Base-by-base conservation (phyloP, 768 basidiomycete genomes). In the Rhodotorula toruloides region DNA sequence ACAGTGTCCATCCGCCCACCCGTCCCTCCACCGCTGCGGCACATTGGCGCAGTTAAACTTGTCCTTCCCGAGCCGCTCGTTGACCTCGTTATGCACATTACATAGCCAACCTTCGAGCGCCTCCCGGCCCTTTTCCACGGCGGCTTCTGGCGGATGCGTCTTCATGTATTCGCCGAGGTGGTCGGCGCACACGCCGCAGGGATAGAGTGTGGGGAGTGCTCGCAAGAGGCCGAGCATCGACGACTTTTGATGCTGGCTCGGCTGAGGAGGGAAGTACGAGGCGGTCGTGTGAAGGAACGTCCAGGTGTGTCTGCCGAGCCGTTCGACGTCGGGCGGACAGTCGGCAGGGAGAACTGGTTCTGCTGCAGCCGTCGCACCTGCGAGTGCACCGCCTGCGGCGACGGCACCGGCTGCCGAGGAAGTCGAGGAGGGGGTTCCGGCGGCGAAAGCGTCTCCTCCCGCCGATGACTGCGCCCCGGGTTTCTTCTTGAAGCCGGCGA, bases 241-340 rank as follows among this genome's bases (percentile, higher is more conserved):
- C 36, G 84, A 82, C 63, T 88, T 86, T 73, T 94, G 90, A 11
- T 80, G 79, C 2, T 85, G 81, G 0, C 86, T 84, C 1, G 94
- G 90, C 22, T 80, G 78, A n/a, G 87, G 84, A 34, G 94, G 92
- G 79, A 92, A 98, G 78, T 97, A 96, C 29, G 94, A 91, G 0
- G 92, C 93, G 10, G 94, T 87, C 14, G 91, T 87, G 75, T 97
- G 94, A 39, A 98, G 81, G 83, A 98, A 98, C 22, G 91, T 87
- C 94, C 94, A 97, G 3, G 94, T 94, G 50, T 93, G 88, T 54
- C 86, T 85, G 4, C 94, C 94, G 54, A 98, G 86, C 64, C 85
- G 82, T 75, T 92, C 90, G 50, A 87, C 86, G 77, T 97, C 93
- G 1, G 92, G 86, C 19, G 94, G 94, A 76, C 94, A 98, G 61